A percentile compares a stretch with the other conserved stretches of the same genome.
phyloP scores from a whole-genome alignment of 371 early-diverging fungal species.

The Haplosporangium sp. region DNA sequence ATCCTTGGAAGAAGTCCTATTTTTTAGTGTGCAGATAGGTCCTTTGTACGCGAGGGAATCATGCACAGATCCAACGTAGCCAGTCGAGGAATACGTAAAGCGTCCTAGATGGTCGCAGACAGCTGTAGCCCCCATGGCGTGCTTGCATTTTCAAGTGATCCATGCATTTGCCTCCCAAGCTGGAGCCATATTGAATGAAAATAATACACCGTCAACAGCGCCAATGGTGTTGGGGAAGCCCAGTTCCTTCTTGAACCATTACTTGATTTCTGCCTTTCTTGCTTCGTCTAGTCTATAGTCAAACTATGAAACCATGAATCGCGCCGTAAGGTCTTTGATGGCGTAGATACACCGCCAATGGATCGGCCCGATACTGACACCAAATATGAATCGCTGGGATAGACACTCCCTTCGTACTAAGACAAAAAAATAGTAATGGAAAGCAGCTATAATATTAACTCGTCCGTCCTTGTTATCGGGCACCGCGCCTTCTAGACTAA shows the following conservation, averaged over 20 bases:
- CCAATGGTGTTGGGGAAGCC: slow-evolving; percentile 22
- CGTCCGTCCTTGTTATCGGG: no score
- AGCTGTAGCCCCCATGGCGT: slow-evolving; percentile 23
- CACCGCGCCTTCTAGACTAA: no score
- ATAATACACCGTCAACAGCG: slow-evolving; percentile 13
- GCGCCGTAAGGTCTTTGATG: not conserved
- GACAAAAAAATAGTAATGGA: no score
- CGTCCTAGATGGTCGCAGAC: no score
- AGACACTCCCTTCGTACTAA: slow-evolving; percentile 7
- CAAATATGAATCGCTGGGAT: not conserved
- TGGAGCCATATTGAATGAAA: slow-evolving; percentile 5
- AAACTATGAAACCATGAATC: slow-evolving; percentile 12
- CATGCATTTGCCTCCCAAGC: not conserved
- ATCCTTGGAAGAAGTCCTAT: no score
- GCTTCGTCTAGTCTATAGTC: slow-evolving; percentile 19
- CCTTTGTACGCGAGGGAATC: no score
- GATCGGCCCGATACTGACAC: slow-evolving; percentile 1
- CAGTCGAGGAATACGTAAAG: slow-evolving; percentile 7
- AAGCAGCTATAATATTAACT: no score
- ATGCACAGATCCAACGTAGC: slow-evolving; percentile 16
- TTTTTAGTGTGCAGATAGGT: no score
- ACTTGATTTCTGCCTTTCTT: slow-evolving; percentile 3
- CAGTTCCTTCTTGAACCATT: slow-evolving; percentile 4
- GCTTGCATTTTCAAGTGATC: slow-evolving; percentile 5
- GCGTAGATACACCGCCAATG: slow-evolving; percentile 22